Percentiles rank a stretch among this genome's conserved stretches.
Conservation (phyloP, 192 early-diverging fungal species). For the Lobosporangium transversale region DNA sequence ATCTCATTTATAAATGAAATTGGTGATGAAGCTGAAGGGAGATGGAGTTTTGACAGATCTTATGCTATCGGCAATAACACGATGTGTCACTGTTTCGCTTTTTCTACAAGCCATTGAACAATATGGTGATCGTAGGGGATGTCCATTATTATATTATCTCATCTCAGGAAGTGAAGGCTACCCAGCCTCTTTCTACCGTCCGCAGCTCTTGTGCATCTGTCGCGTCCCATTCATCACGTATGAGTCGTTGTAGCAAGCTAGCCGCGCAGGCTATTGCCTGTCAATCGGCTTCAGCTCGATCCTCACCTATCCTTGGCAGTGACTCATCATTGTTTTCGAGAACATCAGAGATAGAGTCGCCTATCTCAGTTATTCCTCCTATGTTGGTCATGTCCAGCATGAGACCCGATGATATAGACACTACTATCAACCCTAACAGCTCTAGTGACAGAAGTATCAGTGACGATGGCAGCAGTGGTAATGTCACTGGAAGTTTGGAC, state of each 20-base stretch:
- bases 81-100: no score
- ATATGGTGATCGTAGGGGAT: slow-evolving; percentile 78
- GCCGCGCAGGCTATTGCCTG: slow-evolving; percentile 45
- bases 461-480: not conserved
- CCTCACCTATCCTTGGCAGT: slow-evolving; percentile 39
- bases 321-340: slow-evolving; percentile 36
- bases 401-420: slow-evolving; percentile 7
- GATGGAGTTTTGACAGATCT: no score
- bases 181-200: slow-evolving; percentile 10
- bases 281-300: slow-evolving; percentile 36
- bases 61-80: no score
- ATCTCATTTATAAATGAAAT: no score
- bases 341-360: slow-evolving; percentile 14
- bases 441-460: not conserved
- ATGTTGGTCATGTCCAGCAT: slow-evolving; percentile 11
- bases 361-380: slow-evolving; percentile 25
- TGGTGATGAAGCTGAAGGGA: no score
- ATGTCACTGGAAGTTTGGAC: not conserved
- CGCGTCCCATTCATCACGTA: slow-evolving; percentile 34
- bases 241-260: slow-evolving; percentile 46
- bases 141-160: slow-evolving; percentile 63
- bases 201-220: slow-evolving; percentile 33
- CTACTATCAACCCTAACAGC: not conserved
- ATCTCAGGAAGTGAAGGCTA: slow-evolving; percentile 32
- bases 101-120: slow-evolving; percentile 77